Base-by-base conservation (phyloP, 352 stramenopile genomes). In the Globisporangium echinulatum region DNA sequence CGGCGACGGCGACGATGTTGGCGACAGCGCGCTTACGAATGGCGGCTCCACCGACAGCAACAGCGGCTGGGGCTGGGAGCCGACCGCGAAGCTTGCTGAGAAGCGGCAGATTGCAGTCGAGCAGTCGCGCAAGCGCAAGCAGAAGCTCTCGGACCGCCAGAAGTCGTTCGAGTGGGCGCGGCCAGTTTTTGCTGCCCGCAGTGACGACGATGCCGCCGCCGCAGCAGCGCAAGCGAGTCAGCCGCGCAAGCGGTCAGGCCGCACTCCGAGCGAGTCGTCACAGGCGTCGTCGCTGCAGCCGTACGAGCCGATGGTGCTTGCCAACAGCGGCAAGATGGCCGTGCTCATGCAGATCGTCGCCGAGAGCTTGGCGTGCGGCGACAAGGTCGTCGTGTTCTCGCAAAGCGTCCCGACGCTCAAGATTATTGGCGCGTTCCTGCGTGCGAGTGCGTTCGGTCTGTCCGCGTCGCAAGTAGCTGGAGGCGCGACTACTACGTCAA, bases 301-400 rank as follows among this genome's bases (percentile, higher is more conserved):
- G 7, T 89, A 92, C 59, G 59, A 67, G 36, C 72, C 77, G 5
- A 63, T 77, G 53, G 64, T 86, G 11, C 55, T 85, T 2, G 80
- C 84, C 58, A 78, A 92, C 63, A 94, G 85, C 63, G 82, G 82
- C 8, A 94, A 94, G 55, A 92, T 94, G 81, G 77, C 69, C 0
- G 70, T 92, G 46, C 67, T 94, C 39, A 74, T 94, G 69, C 64
- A 63, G 15, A 88, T 94, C 44, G 69, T 94, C 42, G 64, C 88
- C 54, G 72, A 91, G 52, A 91, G 82, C 56, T 88, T 88, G 39
- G 60, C 70, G 4, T 75, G 77, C 33, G 82, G 78, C 14, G 88
- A 96, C 52, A 96, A 94, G 54, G 75, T 95, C 13, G 81, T 94
- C 15, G 81, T 96, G 7, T 96, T 96, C 54, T 95, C 86, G 7